A percentile compares a stretch with the other conserved stretches of the same genome.
Evolutionary conservation across 1,284 basidiomycete species (phyloP).

Genomic region (Tylopilus sp.): DNA sequence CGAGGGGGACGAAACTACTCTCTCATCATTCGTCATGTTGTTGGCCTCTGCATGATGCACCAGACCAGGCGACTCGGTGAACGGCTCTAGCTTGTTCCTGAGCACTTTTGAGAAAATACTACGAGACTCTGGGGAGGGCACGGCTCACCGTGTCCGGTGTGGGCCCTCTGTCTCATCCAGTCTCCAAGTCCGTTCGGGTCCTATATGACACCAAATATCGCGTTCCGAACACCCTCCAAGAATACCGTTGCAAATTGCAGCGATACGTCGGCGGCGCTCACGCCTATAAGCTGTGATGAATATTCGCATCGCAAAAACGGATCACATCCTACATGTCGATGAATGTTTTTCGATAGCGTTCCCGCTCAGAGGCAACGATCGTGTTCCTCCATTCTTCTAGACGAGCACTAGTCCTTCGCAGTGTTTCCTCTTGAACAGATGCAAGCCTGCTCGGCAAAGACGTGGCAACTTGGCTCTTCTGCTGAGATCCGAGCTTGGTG

Average conservation of each 20-base stretch:
- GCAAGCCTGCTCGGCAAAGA: conserved; percentile 18
- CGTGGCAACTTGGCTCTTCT: neutral
- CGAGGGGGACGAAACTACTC: conserved; percentile 17
- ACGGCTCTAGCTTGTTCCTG: conserved; percentile 73
- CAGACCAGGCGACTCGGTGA: conserved; percentile 37
- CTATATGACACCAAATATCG: conserved; percentile 72
- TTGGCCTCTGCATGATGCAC: neutral
- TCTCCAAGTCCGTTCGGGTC: conserved; percentile 56
- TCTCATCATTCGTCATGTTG: conserved; percentile 3
- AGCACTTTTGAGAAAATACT: neutral
- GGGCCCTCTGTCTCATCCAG: conserved; percentile 89
- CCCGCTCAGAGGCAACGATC: conserved; percentile 61
- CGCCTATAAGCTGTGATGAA: conserved; percentile 44
- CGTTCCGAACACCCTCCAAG: conserved; percentile 62
- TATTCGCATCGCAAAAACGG: neutral
- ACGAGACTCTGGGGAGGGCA: neutral
- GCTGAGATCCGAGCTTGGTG: conserved; percentile 11
- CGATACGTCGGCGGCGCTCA: conserved; percentile 67
- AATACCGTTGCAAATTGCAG: conserved; percentile 56
- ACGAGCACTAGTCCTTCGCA: conserved; percentile 56
- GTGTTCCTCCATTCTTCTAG: conserved; percentile 70
- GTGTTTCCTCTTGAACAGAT: conserved; percentile 44
- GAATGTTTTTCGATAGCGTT: conserved; percentile 63
- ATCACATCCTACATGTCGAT: conserved; percentile 55
- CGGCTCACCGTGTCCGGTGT: conserved; percentile 65